Evolutionary conservation across 78 protist genomes (phyloP), one percentile per base, ranked within the genome.

Genomic region (Dictyostelium firmibasis): DNA sequence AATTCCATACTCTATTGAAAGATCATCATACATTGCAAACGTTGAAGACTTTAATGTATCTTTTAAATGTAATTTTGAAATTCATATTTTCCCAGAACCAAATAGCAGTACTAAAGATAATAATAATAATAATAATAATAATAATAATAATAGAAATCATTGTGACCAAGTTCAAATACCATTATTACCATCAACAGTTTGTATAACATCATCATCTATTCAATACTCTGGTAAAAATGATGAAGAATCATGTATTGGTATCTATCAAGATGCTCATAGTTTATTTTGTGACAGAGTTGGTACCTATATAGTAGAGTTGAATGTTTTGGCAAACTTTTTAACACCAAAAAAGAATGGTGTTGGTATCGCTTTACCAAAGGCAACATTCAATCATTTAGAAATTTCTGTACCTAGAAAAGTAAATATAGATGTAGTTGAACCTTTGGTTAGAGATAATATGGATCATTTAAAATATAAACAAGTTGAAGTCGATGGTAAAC

Each of bases 271-370:
- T 89, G 94, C 94, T 41, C 87, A 81, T 35, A 29, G 70, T 41
- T 70, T 89, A 50, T 81, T 75, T 75, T 69, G 82, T 38, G 94
- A 89, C 44, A 67, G 33, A 43, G 20, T 43, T n/a, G 94, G 94
- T 41, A 25, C 67, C 3, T 89, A 81, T 50, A 44, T 5, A 9
- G 31, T 89, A 6, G 83, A 78, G 3, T 35, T 89, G 36, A 85
- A 89, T 29, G 74, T 89, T 9, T 35, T 89, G 18, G 79, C 57
- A 8, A 89, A 89, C 60, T 89, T 62, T 70, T 81, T 89, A 36
- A 89, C 94, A 2, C 50, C 87, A 16, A 89, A 89, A 35, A 89
- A 89, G 87, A 89, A 89, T 81, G 94, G 94, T 70, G 84, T 89
- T 81, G 94, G 94, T 81, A 44, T 89, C 3, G 44, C 94, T 2